A percentile compares a stretch with the other conserved stretches of the same genome.
phyloP scores from a whole-genome alignment of 2,329 filamentous ascomycete genomes.

The Colletotrichum sp. region DNA sequence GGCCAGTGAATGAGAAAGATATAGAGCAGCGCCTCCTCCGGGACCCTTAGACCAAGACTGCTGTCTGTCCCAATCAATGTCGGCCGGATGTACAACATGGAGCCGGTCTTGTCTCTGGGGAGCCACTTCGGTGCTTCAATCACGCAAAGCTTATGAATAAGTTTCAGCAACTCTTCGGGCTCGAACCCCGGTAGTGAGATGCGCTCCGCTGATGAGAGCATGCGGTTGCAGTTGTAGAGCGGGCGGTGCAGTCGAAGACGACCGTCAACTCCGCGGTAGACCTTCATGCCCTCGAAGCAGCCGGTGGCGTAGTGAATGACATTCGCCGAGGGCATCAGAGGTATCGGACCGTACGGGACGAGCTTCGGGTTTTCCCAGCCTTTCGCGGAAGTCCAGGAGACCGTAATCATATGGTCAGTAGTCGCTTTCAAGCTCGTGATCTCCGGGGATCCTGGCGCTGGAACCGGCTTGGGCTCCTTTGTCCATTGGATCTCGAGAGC shows the following conservation, averaged over 20 bases:
- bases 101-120: background rate
- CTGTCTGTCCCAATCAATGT: background rate
- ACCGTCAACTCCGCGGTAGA: conserved; percentile 72
- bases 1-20: background rate
- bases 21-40: background rate
- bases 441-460: background rate
- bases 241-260: conserved; percentile 71
- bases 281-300: conserved; percentile 76
- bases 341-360: conserved; percentile 69
- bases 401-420: conserved; percentile 72
- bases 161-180: conserved; percentile 59
- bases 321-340: conserved; percentile 71
- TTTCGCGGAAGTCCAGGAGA: conserved; percentile 60
- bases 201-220: conserved; percentile 52
- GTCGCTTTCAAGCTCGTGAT: background rate
- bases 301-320: conserved; percentile 78
- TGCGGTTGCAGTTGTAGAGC: conserved; percentile 64
- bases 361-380: conserved; percentile 73
- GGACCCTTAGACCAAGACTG: background rate
- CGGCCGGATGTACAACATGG: background rate
- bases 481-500: background rate
- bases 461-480: background rate
- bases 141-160: background rate
- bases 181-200: conserved; percentile 71
- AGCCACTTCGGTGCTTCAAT: background rate